A percentile compares a stretch with the other conserved stretches of the same genome.
These are phyloP conservation scores for Fibroporia radiculosa DNA, from an alignment of 768 basidiomycete genomes.

Conservation along the genomic window DNA sequence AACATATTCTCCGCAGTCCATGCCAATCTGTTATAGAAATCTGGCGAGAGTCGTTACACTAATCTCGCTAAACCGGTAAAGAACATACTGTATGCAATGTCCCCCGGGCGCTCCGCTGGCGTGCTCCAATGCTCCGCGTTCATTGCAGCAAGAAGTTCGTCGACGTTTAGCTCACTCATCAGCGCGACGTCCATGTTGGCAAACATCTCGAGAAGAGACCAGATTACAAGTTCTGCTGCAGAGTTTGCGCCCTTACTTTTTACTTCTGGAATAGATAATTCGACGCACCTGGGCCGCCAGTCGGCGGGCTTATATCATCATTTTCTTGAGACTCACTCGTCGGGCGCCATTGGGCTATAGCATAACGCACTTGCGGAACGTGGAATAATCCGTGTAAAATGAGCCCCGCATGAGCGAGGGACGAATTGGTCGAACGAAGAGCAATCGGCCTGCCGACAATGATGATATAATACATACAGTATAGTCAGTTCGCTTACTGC, in stretches of 20 bases:
- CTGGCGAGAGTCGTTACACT: constrained; percentile 24
- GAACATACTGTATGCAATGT: constrained; percentile 24
- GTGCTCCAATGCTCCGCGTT: constrained; percentile 31
- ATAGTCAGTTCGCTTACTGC: constrained; percentile 33
- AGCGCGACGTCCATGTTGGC: constrained; percentile 62
- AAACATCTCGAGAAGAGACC: constrained; percentile 58
- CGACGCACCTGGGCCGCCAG: constrained; percentile 28
- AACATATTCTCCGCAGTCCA: constrained; percentile 32
- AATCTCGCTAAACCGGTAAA: neutral
- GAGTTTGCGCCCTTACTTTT: neutral
- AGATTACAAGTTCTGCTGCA: constrained; percentile 38
- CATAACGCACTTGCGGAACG: constrained; percentile 60
- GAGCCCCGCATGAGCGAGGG: constrained; percentile 52
- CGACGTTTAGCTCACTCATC: constrained; percentile 48
- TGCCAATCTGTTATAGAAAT: constrained; percentile 39
- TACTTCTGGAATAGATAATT: constrained; percentile 23
- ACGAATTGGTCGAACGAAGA: constrained; percentile 46
- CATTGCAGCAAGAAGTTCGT: constrained; percentile 40
- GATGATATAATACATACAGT: neutral
- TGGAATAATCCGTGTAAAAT: constrained; percentile 59
- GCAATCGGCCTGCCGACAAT: constrained; percentile 52
- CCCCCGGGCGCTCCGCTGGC: constrained; percentile 30
- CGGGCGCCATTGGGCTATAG: constrained; percentile 31
- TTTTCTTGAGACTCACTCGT: constrained; percentile 7
- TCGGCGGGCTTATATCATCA: constrained; percentile 20